phyloP scores from a whole-genome alignment of 2,329 filamentous ascomycete genomes.

The Metarhizium guizhouense region DNA sequence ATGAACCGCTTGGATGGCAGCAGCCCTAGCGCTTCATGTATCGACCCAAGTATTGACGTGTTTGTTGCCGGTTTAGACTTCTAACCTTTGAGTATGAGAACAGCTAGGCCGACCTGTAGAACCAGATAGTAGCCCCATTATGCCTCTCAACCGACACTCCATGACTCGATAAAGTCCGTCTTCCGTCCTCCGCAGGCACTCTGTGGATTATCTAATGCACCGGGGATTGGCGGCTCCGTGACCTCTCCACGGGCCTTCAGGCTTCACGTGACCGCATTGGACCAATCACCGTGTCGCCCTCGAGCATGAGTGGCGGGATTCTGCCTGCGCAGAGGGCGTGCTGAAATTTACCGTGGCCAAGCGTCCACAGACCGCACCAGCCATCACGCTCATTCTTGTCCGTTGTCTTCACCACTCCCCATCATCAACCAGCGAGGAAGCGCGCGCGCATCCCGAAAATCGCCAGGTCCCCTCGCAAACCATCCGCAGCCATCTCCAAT shows the following conservation, averaged over 20 bases:
- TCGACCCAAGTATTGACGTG: background rate
- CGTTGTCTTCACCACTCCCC: slow-evolving; percentile 44
- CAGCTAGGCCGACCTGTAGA: too few species aligned
- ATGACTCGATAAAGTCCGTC: too few species aligned
- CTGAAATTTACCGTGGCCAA: slow-evolving; percentile 34
- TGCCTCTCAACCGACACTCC: too few species aligned
- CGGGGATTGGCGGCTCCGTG: background rate
- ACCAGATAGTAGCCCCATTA: too few species aligned
- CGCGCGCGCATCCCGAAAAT: slow-evolving; percentile 52
- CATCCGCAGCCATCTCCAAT: slow-evolving; percentile 50
- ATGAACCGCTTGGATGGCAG: background rate
- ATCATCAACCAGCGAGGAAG: slow-evolving; percentile 38
- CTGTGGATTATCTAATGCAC: background rate
- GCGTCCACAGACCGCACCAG: slow-evolving; percentile 31
- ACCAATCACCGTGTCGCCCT: slow-evolving; percentile 1
- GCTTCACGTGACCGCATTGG: background rate
- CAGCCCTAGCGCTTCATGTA: slow-evolving; percentile 8
- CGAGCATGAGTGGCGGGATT: slow-evolving; percentile 17
- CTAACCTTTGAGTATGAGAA: background rate
- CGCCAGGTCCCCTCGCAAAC: slow-evolving; percentile 49
- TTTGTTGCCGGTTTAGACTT: background rate
- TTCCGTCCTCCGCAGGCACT: background rate
- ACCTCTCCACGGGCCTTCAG: background rate
- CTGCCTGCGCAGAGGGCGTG: slow-evolving; percentile 26
- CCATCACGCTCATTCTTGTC: slow-evolving; percentile 42